Base-by-base conservation (phyloP, 768 basidiomycete species). In the Sutorius australiensis region DNA sequence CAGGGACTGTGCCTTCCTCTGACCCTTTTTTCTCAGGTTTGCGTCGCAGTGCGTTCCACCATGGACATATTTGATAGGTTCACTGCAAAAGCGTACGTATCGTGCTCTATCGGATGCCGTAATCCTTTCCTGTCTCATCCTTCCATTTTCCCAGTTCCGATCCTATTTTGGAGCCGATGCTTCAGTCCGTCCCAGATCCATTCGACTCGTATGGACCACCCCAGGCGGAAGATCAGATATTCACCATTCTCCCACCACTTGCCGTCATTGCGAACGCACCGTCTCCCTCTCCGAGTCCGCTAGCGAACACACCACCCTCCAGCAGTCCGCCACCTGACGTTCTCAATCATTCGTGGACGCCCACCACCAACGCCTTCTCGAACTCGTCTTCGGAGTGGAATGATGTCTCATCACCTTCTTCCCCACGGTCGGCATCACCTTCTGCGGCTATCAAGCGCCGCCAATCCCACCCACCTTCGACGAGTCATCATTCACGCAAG, bases 21-120 rank as follows among this genome's bases (percentile, higher is more conserved):
- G 40, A 64, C 39, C 36, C 59, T n/a, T 54, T 54, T 53, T 19
- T 55, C 11, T 34, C 51, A 89, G 87, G 77, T 85, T 46, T 92
- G 86, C 63, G 77, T 94, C 31, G 86, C 86, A 3, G 87, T 95
- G 48, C 86, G 93, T 49, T 91, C 91, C 31, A 88, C 91, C 13
- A 84, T 98, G 80, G 94, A 98, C 61, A 80, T 97, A 8, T 94
- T 94, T 61, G 94, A 95, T 66, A 79, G 83, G 54, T 82, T 93
- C 57, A 90, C 89, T 12, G 79, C 88, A 21, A 93, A 92, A 74
- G 82, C 91, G 89, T 92, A 75, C 60, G 89, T 62, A 51, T 48
- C n/a, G 43, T 48, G 41, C 36, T 38, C 34, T 38, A 46, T 47
- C 31, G 38, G 38, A 38, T 10, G 50, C 51, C 48, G 43, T 57